Conservation (phyloP, 371 early-diverging fungal genomes). For the Mucor mucedo region DNA sequence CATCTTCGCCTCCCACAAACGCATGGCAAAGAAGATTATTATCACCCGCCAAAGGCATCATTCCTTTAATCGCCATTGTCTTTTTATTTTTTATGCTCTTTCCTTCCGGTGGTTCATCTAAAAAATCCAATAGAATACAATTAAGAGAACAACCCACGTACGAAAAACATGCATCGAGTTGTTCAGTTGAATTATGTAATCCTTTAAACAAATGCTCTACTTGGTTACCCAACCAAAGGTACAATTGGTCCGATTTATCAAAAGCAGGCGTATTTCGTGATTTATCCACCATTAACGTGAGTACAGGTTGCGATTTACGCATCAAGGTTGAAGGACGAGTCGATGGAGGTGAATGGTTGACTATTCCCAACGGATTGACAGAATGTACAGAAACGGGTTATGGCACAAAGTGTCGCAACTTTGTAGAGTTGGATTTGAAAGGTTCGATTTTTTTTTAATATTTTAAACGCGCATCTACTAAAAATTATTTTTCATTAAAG, state of each 20-base stretch:
- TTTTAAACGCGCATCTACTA: no score
- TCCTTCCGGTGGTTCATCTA: neutral
- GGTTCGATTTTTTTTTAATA: conserved; percentile 26
- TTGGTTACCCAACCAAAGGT: conserved; percentile 26
- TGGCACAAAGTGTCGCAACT: conserved; percentile 35
- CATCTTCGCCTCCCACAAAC: neutral
- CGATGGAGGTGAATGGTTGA: conserved; percentile 33
- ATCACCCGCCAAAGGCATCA: conserved; percentile 3
- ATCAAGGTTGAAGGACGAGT: conserved; percentile 28
- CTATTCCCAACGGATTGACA: conserved; percentile 30
- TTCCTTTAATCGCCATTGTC: conserved; percentile 4
- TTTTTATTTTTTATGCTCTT: conserved; percentile 6
- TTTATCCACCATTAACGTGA: conserved; percentile 36
- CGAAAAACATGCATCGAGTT: conserved; percentile 14
- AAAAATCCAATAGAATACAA: neutral
- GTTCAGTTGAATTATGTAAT: conserved; percentile 33
- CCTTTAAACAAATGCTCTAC: conserved; percentile 32
- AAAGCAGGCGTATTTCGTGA: conserved; percentile 42
- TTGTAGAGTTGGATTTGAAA: conserved; percentile 37
- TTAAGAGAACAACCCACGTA: conserved; percentile 28
- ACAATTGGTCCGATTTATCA: conserved; percentile 29
- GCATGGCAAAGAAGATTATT: neutral
- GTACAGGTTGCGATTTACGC: conserved; percentile 38
- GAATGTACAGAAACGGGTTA: conserved; percentile 28
- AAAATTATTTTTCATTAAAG: conserved; percentile 5